Percentiles rank a stretch among this genome's conserved stretches.
Evolutionary conservation across 331 rosid genomes (phyloP).

Genomic region (Malus hybrid): DNA sequence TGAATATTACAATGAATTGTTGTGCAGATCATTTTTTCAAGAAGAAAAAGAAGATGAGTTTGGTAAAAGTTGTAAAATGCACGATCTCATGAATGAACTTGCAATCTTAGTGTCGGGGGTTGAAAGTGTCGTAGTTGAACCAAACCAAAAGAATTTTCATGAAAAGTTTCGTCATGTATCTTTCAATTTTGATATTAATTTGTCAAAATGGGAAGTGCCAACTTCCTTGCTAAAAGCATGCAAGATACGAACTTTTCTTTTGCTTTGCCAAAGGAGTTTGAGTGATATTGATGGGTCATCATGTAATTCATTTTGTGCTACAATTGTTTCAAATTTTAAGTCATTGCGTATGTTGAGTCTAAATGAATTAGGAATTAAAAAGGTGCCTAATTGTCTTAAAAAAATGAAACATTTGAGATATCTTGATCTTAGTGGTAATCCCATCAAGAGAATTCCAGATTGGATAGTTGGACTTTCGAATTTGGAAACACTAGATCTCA

Average conservation of each 20-base stretch:
- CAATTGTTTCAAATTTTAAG: not conserved
- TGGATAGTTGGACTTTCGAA: constrained; percentile 10
- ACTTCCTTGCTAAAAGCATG: too few species aligned
- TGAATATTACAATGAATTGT: constrained; percentile 20
- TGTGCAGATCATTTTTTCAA: constrained; percentile 26
- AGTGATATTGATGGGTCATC: too few species aligned
- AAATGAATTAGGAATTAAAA: rapidly evolving
- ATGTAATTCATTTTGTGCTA: not conserved
- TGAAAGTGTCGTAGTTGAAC: rapidly evolving
- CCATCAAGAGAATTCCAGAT: constrained; percentile 11
- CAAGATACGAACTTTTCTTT: not conserved
- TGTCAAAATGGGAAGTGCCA: too few species aligned
- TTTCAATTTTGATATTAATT: too few species aligned
- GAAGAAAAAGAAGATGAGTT: not conserved
- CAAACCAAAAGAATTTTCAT: too few species aligned
- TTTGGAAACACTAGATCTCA: constrained; percentile 27
- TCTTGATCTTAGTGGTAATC: constrained; percentile 6
- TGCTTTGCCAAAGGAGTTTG: not conserved
- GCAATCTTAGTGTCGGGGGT: too few species aligned
- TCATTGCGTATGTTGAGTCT: not conserved
- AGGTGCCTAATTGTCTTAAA: not conserved
- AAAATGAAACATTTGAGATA: not conserved
- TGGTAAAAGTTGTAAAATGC: constrained; percentile 23
- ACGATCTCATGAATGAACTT: not conserved
- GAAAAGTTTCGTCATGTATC: not conserved